Conservation (phyloP, 2,329 filamentous ascomycete species). For the Aspergillus sp. region DNA sequence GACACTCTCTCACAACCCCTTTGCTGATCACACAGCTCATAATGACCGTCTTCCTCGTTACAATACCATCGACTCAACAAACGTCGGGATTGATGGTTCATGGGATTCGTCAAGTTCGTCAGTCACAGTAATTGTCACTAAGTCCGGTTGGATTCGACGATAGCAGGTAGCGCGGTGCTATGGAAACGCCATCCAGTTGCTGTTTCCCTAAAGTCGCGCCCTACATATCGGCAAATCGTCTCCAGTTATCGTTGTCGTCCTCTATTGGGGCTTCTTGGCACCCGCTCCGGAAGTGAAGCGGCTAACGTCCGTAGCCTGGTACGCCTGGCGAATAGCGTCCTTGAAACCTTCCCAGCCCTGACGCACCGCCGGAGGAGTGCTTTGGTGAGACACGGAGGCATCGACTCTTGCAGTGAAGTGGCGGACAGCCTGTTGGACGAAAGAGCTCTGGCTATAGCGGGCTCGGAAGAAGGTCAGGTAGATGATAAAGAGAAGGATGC, state of each 20-base stretch:
- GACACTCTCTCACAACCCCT: background rate
- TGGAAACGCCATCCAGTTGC: background rate
- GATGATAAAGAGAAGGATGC: constrained; percentile 80
- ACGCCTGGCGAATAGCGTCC: constrained; percentile 68
- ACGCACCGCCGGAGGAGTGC: constrained; percentile 75
- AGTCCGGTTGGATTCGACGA: background rate
- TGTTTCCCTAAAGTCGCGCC: background rate
- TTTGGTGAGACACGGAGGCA: constrained; percentile 79
- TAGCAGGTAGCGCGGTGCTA: background rate
- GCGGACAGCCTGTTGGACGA: constrained; percentile 81
- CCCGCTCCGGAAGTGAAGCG: constrained; percentile 63
- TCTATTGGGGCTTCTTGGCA: constrained; percentile 51
- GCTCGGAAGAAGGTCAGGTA: constrained; percentile 94
- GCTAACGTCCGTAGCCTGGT: constrained; percentile 75
- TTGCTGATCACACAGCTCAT: background rate
- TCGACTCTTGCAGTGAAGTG: constrained; percentile 75
- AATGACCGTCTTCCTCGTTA: constrained; percentile 6
- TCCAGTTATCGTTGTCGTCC: background rate
- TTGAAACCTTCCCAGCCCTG: constrained; percentile 81
- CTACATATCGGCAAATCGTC: constrained; percentile 2
- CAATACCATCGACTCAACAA: background rate
- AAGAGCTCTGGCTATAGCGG: constrained; percentile 83
- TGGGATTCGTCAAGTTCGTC: constrained; percentile 12
- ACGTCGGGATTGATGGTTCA: background rate
- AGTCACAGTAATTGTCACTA: constrained; percentile 3